phyloP scores from a whole-genome alignment of 2,329 filamentous ascomycete species.

The Penicillium fuscoglaucum region DNA sequence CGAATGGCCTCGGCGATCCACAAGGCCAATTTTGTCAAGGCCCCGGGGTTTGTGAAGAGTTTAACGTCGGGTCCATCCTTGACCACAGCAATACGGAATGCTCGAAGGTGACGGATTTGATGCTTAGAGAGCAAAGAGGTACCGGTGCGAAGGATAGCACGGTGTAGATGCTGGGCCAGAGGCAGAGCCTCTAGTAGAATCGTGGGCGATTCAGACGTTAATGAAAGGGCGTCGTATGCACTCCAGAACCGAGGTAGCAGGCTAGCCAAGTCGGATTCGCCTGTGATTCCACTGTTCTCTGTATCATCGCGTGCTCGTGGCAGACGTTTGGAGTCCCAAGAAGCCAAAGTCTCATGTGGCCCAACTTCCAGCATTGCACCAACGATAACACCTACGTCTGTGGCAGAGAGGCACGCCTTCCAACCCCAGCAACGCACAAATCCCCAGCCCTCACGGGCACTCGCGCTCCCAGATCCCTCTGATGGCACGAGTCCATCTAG shows the following conservation, averaged over 20 bases:
- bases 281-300: slow-evolving; percentile 19
- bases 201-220: slow-evolving; percentile 46
- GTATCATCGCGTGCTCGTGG: slow-evolving; percentile 23
- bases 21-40: slow-evolving; percentile 86
- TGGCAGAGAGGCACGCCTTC: slow-evolving; percentile 89
- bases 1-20: slow-evolving; percentile 93
- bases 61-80: slow-evolving; percentile 89
- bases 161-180: slow-evolving; percentile 83
- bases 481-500: slow-evolving; percentile 89
- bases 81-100: slow-evolving; percentile 93
- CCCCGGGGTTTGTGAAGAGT: slow-evolving; percentile 91
- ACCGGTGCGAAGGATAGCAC: slow-evolving; percentile 89
- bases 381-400: slow-evolving; percentile 90
- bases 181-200: slow-evolving; percentile 73
- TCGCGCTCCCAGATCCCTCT: slow-evolving; percentile 68
- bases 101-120: slow-evolving; percentile 86
- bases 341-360: slow-evolving; percentile 34
- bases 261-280: slow-evolving; percentile 32
- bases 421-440: slow-evolving; percentile 98
- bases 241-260: slow-evolving; percentile 55
- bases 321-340: slow-evolving; percentile 37
- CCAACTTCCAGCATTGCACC: slow-evolving; percentile 93
- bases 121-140: slow-evolving; percentile 89
- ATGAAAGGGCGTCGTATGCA: slow-evolving; percentile 58
- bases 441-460: slow-evolving; percentile 87